Evolutionary conservation across 805 yeast genomes (phyloP), one percentile per base, ranked within the genome.

Genomic region (Candida xiaguanensis): DNA sequence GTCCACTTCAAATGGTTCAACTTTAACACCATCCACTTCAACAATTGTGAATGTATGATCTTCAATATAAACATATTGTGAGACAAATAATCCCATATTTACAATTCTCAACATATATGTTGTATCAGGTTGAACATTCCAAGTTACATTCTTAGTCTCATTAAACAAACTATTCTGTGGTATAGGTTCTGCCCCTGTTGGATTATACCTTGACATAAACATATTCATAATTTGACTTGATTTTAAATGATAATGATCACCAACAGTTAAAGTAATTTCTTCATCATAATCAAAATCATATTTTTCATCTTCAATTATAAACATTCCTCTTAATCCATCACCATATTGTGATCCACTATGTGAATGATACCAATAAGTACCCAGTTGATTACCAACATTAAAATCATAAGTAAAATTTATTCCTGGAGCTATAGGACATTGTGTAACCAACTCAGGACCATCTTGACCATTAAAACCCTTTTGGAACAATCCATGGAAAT

Each of bases 151-250:
- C 54, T 72, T 75, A 9, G 95, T 82, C 57, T 89, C 88, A 67
- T 91, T 91, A 61, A 89, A 70, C 52, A 93, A 73, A 50, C 85
- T 63, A 58, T 75, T 70, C 49, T 85, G 84, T 7, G 99, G 99
- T 50, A 93, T 81, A 37, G 99, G 99, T 67, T 93, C 99, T 31
- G 98, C 96, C 56, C 99, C 99, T 8, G 96, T 87, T 43, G 99
- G 99, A 64, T 93, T 93, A 69, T 72, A 80, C 46, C 81, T 59
- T 48, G 67, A 77, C 70, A 89, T 57, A 67, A 93, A 90, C 26
- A 51, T 42, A 13, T 72, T 66, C 47, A 71, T 65, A 49, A 84
- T 67, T 27, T 62, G 77, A 18, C 68, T 67, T 23, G 82, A 71
- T 36, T 62, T 59, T 33, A 73, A 72, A 59, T 88, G 96, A 67